A percentile compares a stretch with the other conserved stretches of the same genome.
These are phyloP conservation scores for Umbilicus rupestris DNA, from an alignment of 164 flowering plant species.

Conservation along the genomic window DNA sequence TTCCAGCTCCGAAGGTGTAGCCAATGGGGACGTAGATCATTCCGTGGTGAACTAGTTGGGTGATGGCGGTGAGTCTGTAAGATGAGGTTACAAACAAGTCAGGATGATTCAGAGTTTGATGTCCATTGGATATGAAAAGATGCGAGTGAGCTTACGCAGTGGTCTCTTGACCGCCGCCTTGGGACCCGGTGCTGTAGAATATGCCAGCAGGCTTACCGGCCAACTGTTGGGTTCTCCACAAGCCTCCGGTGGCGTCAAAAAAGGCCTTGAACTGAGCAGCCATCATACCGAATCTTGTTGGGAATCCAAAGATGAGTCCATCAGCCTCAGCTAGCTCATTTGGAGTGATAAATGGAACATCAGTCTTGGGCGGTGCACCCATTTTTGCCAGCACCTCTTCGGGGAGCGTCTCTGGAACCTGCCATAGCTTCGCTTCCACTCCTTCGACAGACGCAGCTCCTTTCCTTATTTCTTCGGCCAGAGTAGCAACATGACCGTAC, in stretches of 20 bases:
- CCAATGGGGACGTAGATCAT: constrained; percentile 3
- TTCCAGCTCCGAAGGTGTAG: constrained; percentile 7
- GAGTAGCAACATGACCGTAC: constrained; percentile 72
- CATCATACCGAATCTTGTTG: constrained; percentile 10
- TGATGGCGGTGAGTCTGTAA: constrained; percentile 8
- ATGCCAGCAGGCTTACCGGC: constrained; percentile 9
- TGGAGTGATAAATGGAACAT: constrained; percentile 5
- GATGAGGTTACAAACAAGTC: neutral
- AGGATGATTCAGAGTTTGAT: neutral
- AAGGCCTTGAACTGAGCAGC: constrained; percentile 10
- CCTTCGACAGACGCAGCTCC: constrained; percentile 78
- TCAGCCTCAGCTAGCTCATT: constrained; percentile 9
- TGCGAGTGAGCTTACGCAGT: neutral
- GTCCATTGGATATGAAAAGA: neutral
- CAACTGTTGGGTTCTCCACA: constrained; percentile 9
- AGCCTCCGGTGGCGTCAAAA: constrained; percentile 16
- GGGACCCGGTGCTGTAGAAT: constrained; percentile 9
- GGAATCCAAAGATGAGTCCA: constrained; percentile 6
- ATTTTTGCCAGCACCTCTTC: constrained; percentile 10
- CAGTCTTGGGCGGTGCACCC: constrained; percentile 8
- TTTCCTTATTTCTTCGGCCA: constrained; percentile 61
- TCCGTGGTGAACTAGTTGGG: constrained; percentile 8
- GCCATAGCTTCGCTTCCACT: constrained; percentile 66
- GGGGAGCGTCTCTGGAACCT: constrained; percentile 28
- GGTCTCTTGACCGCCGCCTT: constrained; percentile 11